Evolutionary conservation across 495 filamentous ascomycete species (phyloP), one percentile per base, ranked within the genome.

Genomic region (Baudoinia panamericana): DNA sequence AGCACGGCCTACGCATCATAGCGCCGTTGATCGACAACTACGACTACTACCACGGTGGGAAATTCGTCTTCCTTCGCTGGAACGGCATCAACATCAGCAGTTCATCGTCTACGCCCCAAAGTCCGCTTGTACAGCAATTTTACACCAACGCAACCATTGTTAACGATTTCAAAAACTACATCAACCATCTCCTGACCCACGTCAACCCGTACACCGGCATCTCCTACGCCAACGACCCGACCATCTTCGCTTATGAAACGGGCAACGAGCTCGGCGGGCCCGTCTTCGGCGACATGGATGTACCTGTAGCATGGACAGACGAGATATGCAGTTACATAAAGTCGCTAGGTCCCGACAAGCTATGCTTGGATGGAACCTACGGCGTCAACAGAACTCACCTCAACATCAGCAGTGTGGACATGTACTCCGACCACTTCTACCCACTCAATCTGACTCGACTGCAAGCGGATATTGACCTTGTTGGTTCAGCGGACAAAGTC

Each of bases 1-100:
- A 62, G 41, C 62, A 67, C 49, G 68, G 69, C 0, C 45, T 73
- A 17, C 56, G 67, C 16, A 41, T 73, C 34, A 51, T 70, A 34
- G 55, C 65, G n/a, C 70, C 68, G 0, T 49, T 73, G 30, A 58
- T 63, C 7, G 65, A 69, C 46, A 66, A 69, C 20, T 56, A 56
- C 30, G 68, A 72, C 47, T 72, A 72, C 38, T 73, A 72, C 48
- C 69, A 72, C 41, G 69, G 69, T 27, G 69, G 69, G n/a, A 72
- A 71, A 53, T 74, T 67, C 52, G 60, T 60, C 43, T 74, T 72
- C 55, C 60, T 72, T 18, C 63, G 70, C 21, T 73, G 63, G 60
- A 46, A 54, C 18, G 68, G 70, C 12, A 65, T 68, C 49, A 59
- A 71, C 43, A 64, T 72, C 31, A 62, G 20, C 16, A 48, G 36